phyloP scores from a whole-genome alignment of 2,329 filamentous ascomycete species.

The Elsinoe australis region DNA sequence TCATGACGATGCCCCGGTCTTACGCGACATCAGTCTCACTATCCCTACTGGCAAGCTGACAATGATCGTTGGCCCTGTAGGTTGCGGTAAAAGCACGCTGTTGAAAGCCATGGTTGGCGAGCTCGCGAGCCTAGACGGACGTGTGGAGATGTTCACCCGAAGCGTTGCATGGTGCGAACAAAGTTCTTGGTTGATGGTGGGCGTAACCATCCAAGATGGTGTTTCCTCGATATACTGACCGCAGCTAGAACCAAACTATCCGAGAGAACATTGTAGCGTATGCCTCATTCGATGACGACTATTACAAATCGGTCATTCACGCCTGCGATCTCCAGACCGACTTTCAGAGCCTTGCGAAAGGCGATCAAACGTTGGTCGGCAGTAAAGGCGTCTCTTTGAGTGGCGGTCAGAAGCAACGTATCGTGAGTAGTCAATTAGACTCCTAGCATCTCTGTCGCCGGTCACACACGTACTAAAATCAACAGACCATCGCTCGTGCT shows the following conservation, averaged over 20 bases:
- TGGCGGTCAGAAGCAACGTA: constrained; percentile 47
- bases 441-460: constrained; percentile 34
- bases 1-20: not conserved
- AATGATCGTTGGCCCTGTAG: constrained; percentile 45
- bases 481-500: constrained; percentile 44
- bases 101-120: constrained; percentile 41
- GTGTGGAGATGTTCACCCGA: constrained; percentile 28
- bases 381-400: constrained; percentile 46
- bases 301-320: constrained; percentile 33
- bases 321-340: constrained; percentile 35
- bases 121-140: constrained; percentile 29
- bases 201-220: not conserved
- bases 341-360: constrained; percentile 34
- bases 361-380: constrained; percentile 42
- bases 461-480: constrained; percentile 26
- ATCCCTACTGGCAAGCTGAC: constrained; percentile 34
- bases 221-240: not conserved
- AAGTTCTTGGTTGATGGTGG: constrained; percentile 29
- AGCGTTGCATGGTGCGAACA: constrained; percentile 34
- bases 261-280: constrained; percentile 33
- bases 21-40: not conserved
- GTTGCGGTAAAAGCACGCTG: constrained; percentile 47
- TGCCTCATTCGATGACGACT: constrained; percentile 31
- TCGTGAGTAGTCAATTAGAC: constrained; percentile 29
- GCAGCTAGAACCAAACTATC: constrained; percentile 31